Percentiles rank a stretch among this genome's conserved stretches.
These are phyloP conservation scores for Baorangia bicolor DNA, from an alignment of 768 basidiomycete species.

Conservation along the genomic window DNA sequence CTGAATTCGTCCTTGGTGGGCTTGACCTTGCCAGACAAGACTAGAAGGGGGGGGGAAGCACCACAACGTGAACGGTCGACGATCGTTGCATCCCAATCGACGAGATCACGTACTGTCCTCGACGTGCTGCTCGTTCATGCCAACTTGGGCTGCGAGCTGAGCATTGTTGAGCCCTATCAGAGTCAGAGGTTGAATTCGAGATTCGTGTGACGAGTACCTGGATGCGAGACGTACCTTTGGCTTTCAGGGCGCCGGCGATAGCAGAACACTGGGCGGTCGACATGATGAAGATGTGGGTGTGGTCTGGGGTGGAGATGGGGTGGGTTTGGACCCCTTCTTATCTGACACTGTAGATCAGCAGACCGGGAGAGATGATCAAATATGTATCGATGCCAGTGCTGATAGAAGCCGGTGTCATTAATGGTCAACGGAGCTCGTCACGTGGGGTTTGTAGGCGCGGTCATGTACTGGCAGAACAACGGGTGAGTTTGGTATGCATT, in stretches of 20 bases:
- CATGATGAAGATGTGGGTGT: slow-evolving; percentile 46
- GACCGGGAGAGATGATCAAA: slow-evolving; percentile 13
- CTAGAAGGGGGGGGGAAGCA: slow-evolving; percentile 31
- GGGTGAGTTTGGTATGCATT: too few species aligned
- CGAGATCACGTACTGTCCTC: slow-evolving; percentile 45
- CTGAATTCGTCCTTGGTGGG: slow-evolving; percentile 52
- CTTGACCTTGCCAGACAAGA: slow-evolving; percentile 43
- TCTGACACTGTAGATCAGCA: slow-evolving; percentile 7
- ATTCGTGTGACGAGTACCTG: background rate
- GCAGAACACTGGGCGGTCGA: slow-evolving; percentile 48
- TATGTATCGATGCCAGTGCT: background rate
- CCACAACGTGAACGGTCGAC: background rate
- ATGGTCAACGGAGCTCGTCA: too few species aligned
- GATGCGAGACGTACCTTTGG: slow-evolving; percentile 40
- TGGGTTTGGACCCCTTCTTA: slow-evolving; percentile 11
- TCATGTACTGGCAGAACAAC: too few species aligned
- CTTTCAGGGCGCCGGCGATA: slow-evolving; percentile 49
- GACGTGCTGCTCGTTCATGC: slow-evolving; percentile 46
- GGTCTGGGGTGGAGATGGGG: background rate
- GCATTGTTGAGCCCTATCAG: slow-evolving; percentile 3
- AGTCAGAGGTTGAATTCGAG: background rate
- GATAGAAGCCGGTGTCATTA: background rate
- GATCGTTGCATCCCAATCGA: background rate
- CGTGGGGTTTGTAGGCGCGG: background rate
- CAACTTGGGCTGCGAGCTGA: slow-evolving; percentile 47